These are phyloP conservation scores for Buddleja alternifolia DNA, from an alignment of 257 asterid genomes.

Conservation along the genomic window DNA sequence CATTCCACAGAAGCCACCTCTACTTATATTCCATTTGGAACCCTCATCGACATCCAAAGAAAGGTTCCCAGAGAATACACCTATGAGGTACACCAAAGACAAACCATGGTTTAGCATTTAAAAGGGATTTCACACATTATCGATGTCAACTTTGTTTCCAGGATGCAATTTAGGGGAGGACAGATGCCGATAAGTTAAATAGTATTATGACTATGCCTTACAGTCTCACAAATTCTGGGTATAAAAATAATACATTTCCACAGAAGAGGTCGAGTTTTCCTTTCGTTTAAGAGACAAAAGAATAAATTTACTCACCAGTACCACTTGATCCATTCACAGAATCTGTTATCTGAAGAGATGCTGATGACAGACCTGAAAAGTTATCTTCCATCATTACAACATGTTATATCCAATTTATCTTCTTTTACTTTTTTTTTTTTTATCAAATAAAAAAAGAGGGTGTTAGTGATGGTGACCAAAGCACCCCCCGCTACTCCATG, in stretches of 20 bases:
- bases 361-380: conserved; percentile 86
- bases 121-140: conserved; percentile 9
- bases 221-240: background rate
- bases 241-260: conserved; percentile 4
- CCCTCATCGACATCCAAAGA: conserved; percentile 76
- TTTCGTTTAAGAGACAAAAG: background rate
- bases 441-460: too few relatives aligned
- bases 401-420: background rate
- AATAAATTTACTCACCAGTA: conserved; percentile 56
- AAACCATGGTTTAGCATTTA: conserved; percentile 2
- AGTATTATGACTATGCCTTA: background rate
- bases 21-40: conserved; percentile 81
- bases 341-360: conserved; percentile 76
- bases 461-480: too few relatives aligned
- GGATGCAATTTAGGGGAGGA: conserved; percentile 4
- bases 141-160: background rate
- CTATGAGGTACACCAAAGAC: conserved; percentile 39
- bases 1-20: conserved; percentile 98
- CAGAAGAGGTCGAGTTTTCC: background rate
- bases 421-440: background rate
- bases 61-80: conserved; percentile 89
- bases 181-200: background rate
- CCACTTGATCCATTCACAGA: conserved; percentile 53
- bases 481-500: too few relatives aligned
- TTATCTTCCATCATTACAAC: conserved; percentile 18